Evolutionary conservation across 805 yeast species (phyloP), one percentile per base, ranked within the genome.

Genomic region (Nakazawaea ernobii): DNA sequence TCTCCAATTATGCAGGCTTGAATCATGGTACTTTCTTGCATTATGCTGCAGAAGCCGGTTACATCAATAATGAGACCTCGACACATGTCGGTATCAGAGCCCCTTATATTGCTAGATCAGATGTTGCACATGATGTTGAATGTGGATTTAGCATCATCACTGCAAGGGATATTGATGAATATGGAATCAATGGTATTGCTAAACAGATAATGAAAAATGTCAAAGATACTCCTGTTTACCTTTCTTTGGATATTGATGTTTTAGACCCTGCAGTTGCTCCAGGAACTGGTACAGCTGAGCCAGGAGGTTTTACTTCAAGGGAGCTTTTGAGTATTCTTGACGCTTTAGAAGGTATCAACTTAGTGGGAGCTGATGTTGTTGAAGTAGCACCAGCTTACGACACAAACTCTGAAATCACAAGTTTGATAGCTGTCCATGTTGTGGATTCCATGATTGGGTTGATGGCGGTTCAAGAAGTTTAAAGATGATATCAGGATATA

Each of bases 211-310:
- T 62, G 43, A 50, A 60, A 4, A 52, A 61, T 1, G 68, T 74
- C 0, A 72, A 73, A 2, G 49, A 55, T 39, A 51, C 58, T 13
- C 76, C 76, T 1, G 77, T 71, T 1, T 74, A 74, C 54, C 59
- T 74, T 5, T 62, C 74, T 0, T 69, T 74, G 32, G 79, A 74
- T 59, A 73, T 79, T 40, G 89, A 82, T 58, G 85, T 82, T 2
- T 68, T 85, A 50, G 94, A 85, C 58, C 90, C 90, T 0, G 79
- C 85, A 5, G 66, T 71, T 43, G 88, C 88, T 2, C 86, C 91
- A 13, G 91, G 86, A 1, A 84, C 92, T 0, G 94, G 94, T 8
- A 85, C 94, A 4, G 77, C 83, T 54, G 94, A 85, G 58, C 78
- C 75, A 4, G 94, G 90, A 13, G 94, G 94, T 2, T 76, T 84